Conservation (phyloP, 2,329 filamentous ascomycete genomes). For the Alternaria conjuncta region DNA sequence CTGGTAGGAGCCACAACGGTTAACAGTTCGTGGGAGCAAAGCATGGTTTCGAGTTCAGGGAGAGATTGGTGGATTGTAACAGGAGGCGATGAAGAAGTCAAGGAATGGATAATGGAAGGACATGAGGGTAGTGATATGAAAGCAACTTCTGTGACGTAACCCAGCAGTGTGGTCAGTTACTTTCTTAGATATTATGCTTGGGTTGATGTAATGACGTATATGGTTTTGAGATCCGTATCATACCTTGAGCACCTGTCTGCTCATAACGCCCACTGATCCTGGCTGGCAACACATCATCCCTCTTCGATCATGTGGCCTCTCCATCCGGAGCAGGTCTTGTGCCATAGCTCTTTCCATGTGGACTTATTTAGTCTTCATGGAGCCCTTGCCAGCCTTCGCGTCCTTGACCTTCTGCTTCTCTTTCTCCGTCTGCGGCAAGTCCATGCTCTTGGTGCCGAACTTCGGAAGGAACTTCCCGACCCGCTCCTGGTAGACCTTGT, state of each 20-base stretch:
- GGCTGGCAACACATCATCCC: neutral
- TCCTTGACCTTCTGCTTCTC: conserved; percentile 29
- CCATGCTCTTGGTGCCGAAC: conserved; percentile 41
- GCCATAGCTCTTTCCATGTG: neutral
- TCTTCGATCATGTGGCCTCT: neutral
- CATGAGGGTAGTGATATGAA: neutral
- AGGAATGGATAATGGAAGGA: fast-evolving
- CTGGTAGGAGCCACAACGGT: neutral
- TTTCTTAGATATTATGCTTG: neutral
- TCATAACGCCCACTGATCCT: neutral
- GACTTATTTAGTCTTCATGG: conserved; percentile 12
- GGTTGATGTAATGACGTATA: fast-evolving
- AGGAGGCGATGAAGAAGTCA: neutral
- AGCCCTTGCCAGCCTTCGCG: conserved; percentile 28
- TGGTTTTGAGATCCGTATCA: neutral
- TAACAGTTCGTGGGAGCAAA: neutral
- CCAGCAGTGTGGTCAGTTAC: neutral
- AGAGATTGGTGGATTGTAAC: neutral
- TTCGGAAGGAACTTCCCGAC: conserved; percentile 85
- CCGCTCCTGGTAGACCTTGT: conserved; percentile 79
- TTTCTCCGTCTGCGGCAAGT: conserved; percentile 25
- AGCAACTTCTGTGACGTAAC: neutral
- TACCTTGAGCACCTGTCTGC: neutral
- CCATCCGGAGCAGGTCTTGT: neutral
- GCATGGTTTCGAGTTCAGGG: neutral